These are phyloP conservation scores for Oenanthe javanica DNA, from an alignment of 140 eudicot species.

Conservation along the genomic window DNA sequence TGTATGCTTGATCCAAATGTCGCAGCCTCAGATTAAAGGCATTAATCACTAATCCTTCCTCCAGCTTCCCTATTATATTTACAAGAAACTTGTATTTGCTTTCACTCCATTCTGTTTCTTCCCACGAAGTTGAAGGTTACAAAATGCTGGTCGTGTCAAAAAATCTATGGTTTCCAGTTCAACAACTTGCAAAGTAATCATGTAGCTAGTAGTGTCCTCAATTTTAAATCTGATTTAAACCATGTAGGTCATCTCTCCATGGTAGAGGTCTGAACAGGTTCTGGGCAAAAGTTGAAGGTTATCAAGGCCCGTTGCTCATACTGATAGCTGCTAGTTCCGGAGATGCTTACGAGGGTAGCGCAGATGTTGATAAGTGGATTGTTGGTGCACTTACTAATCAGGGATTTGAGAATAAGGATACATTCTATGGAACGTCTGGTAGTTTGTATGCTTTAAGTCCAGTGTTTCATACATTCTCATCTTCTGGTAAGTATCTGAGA, in stretches of 20 bases:
- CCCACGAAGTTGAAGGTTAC: background rate
- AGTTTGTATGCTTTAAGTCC: conserved; percentile 67
- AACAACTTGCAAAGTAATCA: background rate
- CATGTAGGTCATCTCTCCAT: conserved; percentile 69
- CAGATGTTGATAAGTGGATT: conserved; percentile 42
- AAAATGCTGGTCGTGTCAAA: background rate
- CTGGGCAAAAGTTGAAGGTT: conserved; percentile 88
- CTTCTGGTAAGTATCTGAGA: conserved; percentile 45
- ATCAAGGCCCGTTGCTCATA: conserved; percentile 64
- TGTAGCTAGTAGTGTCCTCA: background rate
- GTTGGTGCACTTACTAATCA: conserved; percentile 78
- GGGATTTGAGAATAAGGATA: conserved; percentile 63
- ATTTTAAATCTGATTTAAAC: conserved; percentile 6
- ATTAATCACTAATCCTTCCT: no score
- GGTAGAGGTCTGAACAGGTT: conserved; percentile 92
- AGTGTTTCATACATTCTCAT: conserved; percentile 45
- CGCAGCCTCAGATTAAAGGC: background rate
- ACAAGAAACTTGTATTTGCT: background rate
- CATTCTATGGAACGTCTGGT: conserved; percentile 75
- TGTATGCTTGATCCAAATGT: background rate
- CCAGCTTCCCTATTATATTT: background rate
- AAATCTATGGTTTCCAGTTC: background rate
- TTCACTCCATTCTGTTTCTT: background rate
- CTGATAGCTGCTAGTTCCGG: conserved; percentile 53
- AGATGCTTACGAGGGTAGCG: conserved; percentile 24